Percentiles rank a stretch among this genome's conserved stretches.
These are phyloP conservation scores for Saturnispora silvae DNA, from an alignment of 805 yeast species.

Conservation along the genomic window DNA sequence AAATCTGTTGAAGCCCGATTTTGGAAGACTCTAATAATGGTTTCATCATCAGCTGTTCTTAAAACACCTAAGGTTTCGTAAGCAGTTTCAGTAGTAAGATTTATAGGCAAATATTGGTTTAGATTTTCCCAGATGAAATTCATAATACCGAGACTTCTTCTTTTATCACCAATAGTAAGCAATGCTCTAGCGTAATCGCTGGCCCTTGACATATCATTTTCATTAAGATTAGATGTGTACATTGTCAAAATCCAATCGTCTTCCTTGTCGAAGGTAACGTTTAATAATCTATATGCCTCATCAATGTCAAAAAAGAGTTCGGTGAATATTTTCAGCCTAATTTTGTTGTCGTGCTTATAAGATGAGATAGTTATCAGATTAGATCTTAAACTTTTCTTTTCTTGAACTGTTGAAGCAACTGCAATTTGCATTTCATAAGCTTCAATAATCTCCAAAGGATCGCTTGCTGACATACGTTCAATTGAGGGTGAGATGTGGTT, in stretches of 20 bases:
- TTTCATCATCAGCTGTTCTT: conserved; percentile 44
- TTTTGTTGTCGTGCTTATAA: conserved; percentile 26
- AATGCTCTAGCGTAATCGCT: conserved; percentile 44
- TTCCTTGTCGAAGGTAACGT: conserved; percentile 40
- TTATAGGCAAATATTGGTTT: conserved; percentile 21
- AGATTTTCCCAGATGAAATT: conserved; percentile 39
- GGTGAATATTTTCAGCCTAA: conserved; percentile 31
- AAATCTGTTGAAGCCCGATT: conserved; percentile 29
- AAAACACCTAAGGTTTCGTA: conserved; percentile 39
- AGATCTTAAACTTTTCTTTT: conserved; percentile 26
- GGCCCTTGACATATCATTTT: conserved; percentile 31
- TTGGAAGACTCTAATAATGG: conserved; percentile 43
- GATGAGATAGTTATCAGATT: conserved; percentile 31
- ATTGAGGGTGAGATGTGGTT: conserved; percentile 17
- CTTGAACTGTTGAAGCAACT: conserved; percentile 16
- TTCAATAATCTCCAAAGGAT: conserved; percentile 21
- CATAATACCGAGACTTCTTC: conserved; percentile 49
- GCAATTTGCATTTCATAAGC: conserved; percentile 21
- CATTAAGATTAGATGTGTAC: conserved; percentile 52
- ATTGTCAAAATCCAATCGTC: conserved; percentile 72
- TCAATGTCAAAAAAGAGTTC: conserved; percentile 36
- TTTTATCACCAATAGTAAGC: conserved; percentile 45
- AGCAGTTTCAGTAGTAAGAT: conserved; percentile 30
- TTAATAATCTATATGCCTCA: conserved; percentile 44
- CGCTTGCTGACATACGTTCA: conserved; percentile 12